Evolutionary conservation across 495 filamentous ascomycete genomes (phyloP).

Genomic region (Penicillium diatomitis): DNA sequence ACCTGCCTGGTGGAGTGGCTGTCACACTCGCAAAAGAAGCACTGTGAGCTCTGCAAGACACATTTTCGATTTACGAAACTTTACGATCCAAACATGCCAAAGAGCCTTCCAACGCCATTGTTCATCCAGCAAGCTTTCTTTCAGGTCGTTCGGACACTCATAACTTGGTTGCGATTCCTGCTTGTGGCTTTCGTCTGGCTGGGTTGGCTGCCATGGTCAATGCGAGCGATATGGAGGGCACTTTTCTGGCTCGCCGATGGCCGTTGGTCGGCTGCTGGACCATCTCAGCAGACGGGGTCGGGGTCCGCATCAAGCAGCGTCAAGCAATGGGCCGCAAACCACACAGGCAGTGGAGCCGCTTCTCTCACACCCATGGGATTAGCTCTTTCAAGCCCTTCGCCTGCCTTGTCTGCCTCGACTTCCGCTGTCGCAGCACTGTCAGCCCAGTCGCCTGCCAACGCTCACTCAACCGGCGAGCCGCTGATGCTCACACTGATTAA

Average conservation of each 20-base stretch:
- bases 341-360: constrained; percentile 29
- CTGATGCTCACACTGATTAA: constrained; percentile 40
- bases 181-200: constrained; percentile 86
- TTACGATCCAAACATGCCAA: constrained; percentile 89
- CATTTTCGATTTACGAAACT: constrained; percentile 96
- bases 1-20: constrained; percentile 98
- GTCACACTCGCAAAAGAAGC: constrained; percentile 94
- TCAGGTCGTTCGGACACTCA: constrained; percentile 57
- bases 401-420: constrained; percentile 11
- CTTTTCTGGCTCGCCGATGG: constrained; percentile 96
- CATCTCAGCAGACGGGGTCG: constrained; percentile 12
- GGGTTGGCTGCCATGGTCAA: constrained; percentile 77
- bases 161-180: constrained; percentile 66
- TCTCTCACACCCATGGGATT: constrained; percentile 7
- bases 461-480: constrained; percentile 39
- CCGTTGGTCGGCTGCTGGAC: constrained; percentile 53
- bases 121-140: constrained; percentile 67
- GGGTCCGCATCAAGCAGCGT: constrained; percentile 9
- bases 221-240: constrained; percentile 82
- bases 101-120: constrained; percentile 63
- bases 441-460: constrained; percentile 33
- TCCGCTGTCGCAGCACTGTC: constrained; percentile 16
- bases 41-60: constrained; percentile 99
- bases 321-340: constrained; percentile 16
- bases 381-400: constrained; percentile 15